Evolutionary conservation across 1,139 yeast genomes (phyloP).

Genomic region (Torulaspora globosa): DNA sequence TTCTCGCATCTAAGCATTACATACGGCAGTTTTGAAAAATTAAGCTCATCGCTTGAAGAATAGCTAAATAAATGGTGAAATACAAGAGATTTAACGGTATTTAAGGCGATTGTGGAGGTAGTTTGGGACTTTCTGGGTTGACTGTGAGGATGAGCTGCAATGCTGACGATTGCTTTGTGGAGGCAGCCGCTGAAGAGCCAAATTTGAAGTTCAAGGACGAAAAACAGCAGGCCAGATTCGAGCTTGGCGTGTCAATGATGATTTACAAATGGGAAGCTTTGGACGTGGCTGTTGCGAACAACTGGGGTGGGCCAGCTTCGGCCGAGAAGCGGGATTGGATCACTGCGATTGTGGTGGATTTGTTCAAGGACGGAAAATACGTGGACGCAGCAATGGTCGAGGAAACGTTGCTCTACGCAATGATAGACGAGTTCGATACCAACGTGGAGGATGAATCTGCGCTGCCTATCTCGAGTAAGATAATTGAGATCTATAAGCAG

Average conservation of each 20-base stretch:
- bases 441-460: conserved; percentile 88
- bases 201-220: conserved; percentile 54
- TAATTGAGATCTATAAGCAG: conserved; percentile 63
- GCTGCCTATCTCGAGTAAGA: conserved; percentile 60
- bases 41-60: conserved; percentile 2
- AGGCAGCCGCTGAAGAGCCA: conserved; percentile 37
- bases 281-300: conserved; percentile 86
- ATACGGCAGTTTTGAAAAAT: conserved; percentile 2
- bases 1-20: not conserved
- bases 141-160: conserved; percentile 16
- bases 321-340: conserved; percentile 94
- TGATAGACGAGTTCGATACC: conserved; percentile 93
- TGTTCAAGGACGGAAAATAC: conserved; percentile 55
- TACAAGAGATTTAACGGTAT: not conserved
- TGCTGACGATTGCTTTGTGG: conserved; percentile 31
- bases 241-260: conserved; percentile 90
- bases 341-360: conserved; percentile 73
- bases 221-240: conserved; percentile 76
- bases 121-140: not conserved
- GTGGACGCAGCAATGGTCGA: conserved; percentile 80
- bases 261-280: conserved; percentile 86
- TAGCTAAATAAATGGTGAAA: no score
- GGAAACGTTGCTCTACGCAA: conserved; percentile 78
- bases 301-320: conserved; percentile 95
- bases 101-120: not conserved